Evolutionary conservation across 2,329 filamentous ascomycete species (phyloP), one percentile per base, ranked within the genome.

Genomic region (Microcera coccophila): DNA sequence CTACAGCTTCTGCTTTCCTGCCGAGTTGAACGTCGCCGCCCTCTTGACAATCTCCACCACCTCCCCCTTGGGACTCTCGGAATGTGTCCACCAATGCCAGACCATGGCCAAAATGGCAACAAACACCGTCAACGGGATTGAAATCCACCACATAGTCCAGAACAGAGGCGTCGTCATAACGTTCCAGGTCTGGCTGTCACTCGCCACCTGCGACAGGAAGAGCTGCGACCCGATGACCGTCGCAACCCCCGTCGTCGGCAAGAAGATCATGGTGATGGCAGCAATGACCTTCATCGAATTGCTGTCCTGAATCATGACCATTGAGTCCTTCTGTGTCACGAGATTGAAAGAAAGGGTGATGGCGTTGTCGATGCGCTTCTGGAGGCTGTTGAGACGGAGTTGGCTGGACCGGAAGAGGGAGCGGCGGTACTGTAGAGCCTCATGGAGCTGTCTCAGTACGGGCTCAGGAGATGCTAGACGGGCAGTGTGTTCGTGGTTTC

Each of bases 241-340:
- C 8, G 66, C 62, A 7, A 69, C 63, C 0, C 57, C 60, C 2
- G 62, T 65, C 0, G 62, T 66, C 1, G 66, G 66, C 1, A 69
- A 36, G 44, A 68, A 69, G 5, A 69, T 39, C 42, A 69, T 58
- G 5, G 64, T 68, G 16, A 69, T 61, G 26, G 57, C 55, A 3
- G 66, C 61, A 21, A 69, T 65, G 5, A 65, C 58, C 38, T 62
- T 65, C 61, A 67, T 67, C 11, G 60, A 60, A n/a, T 55, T 61
- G 17, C 62, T 61, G 38, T 67, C 65, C 10, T 62, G 58, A 4
- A 58, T 57, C 58, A 63, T 63, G 10, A 59, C 49, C 50, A 55
- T 57, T 1, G 63, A 66, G 45, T 67, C 62, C 42, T 66, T 62
- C 38, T 66, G 63, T 1, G 65, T 60, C 4, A 67, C 59, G 0